Conservation (phyloP, 495 filamentous ascomycete genomes). For the Lasiosphaeria ovina region DNA sequence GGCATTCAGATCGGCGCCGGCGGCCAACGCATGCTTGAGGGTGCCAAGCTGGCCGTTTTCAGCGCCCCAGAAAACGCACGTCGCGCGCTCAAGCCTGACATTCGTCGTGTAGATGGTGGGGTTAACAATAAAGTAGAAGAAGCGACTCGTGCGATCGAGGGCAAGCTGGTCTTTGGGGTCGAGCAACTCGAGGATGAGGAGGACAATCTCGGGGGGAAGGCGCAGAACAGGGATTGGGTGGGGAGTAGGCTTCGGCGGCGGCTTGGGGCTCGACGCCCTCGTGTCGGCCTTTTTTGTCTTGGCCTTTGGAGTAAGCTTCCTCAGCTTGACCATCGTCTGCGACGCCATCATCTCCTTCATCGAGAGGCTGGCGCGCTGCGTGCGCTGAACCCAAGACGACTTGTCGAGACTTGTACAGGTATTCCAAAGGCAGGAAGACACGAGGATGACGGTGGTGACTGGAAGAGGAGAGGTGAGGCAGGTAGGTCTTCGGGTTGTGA, state of each 20-base stretch:
- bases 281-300: conserved; percentile 15
- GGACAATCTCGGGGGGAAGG: conserved; percentile 27
- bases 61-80: not conserved
- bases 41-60: conserved; percentile 25
- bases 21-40: conserved; percentile 24
- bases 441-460: too few species aligned
- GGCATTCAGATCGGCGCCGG: conserved; percentile 26
- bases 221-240: conserved; percentile 9
- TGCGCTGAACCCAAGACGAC: too few species aligned
- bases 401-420: not conserved
- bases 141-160: conserved; percentile 18
- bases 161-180: conserved; percentile 19
- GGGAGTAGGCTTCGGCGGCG: conserved; percentile 7
- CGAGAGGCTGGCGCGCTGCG: not conserved
- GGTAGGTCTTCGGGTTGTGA: too few species aligned
- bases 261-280: conserved; percentile 11
- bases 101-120: conserved; percentile 25
- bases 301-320: conserved; percentile 11
- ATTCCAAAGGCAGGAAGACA: too few species aligned
- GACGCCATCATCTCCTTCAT: conserved; percentile 13
- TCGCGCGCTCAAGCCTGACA: conserved; percentile 12
- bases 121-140: conserved; percentile 22
- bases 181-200: conserved; percentile 28
- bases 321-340: conserved; percentile 9
- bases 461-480: too few species aligned